Base-by-base conservation (phyloP, 2,329 filamentous ascomycete genomes). In the Exophiala bonariae region DNA sequence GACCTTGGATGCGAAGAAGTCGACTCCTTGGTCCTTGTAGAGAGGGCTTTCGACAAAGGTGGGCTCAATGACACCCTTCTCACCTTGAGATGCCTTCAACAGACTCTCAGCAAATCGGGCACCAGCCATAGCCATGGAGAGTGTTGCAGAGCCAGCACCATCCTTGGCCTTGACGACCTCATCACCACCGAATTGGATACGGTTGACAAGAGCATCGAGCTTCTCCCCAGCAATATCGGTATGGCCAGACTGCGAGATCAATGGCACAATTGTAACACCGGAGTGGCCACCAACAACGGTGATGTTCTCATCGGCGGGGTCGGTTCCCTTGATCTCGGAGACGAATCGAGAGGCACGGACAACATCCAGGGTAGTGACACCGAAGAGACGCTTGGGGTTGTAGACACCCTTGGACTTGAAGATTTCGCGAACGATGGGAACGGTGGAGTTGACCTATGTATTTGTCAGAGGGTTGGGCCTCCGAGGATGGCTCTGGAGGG, bases 121-220 rank as follows among this genome's bases (percentile, higher is more conserved):
- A 76, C 92, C 92, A 60, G 92, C 92, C 83, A 96, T 92, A 66
- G 92, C 92, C 92, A 99, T 99, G 78, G 90, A 96, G 63, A 97
- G 87, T 57, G 92, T 97, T 69, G 92, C 92, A 61, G 90, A 96
- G 64, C 92, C 92, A 66, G 91, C 90, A 74, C 92, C 93, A 69
- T 92, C 91, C 87, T 97, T 97, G 75, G 92, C 93, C 84, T 96
- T 83, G 77, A 97, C 92, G 61, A 97, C 92, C 85, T 97, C 92
- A 72, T 97, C 92, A 80, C 92, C 92, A 73, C 93, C 92, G 72
- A 97, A 97, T 79, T 97, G 92, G 66, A 97, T 93, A 71, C 93
- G 91, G 73, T 91, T 84, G 75, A 97, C 78, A 65, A 97, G 89
- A 55, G 81, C 80, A 58, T 83, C 81, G 53, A 82, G 80, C 66